phyloP scores from a whole-genome alignment of 108 stramenopile species.

The Epithemia pelagica region DNA sequence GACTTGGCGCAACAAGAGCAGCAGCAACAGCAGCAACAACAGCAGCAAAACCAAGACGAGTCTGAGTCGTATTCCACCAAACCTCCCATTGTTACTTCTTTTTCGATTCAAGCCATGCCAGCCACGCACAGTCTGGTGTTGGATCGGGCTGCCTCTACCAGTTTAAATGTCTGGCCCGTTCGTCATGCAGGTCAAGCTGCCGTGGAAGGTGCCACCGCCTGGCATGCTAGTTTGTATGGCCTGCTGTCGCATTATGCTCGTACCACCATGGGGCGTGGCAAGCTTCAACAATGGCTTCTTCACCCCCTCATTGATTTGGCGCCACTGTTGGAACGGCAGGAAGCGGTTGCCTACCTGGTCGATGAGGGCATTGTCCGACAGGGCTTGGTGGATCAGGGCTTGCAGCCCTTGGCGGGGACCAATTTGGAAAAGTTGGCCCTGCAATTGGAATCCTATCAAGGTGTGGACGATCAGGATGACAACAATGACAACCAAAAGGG shows the following conservation, averaged over 20 bases:
- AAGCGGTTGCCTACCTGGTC: slow-evolving; percentile 61
- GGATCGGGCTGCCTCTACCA: not conserved
- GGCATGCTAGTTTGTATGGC: slow-evolving; percentile 8
- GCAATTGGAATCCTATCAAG: slow-evolving; percentile 24
- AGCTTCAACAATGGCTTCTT: slow-evolving; percentile 68
- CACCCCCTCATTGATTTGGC: slow-evolving; percentile 62
- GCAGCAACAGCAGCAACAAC: not conserved
- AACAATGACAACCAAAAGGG: slow-evolving; percentile 1
- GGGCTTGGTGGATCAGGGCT: slow-evolving; percentile 53
- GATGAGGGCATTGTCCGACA: slow-evolving; percentile 54
- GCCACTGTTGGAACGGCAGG: slow-evolving; percentile 52
- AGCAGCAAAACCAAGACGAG: not conserved
- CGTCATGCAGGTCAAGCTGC: not conserved
- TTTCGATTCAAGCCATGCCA: not conserved
- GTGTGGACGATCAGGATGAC: slow-evolving; percentile 9
- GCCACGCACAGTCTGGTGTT: slow-evolving; percentile 35
- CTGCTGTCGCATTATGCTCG: slow-evolving; percentile 52
- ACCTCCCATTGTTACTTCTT: not conserved
- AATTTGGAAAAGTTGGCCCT: slow-evolving; percentile 39
- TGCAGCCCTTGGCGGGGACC: slow-evolving; percentile 41
- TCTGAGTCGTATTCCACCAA: not conserved
- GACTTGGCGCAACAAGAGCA: not conserved
- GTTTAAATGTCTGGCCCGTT: not conserved
- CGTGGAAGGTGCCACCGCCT: not conserved
- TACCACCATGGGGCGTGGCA: slow-evolving; percentile 65